Evolutionary conservation across 306 rosid genomes (phyloP).

Genomic region (Cucumis melo): DNA sequence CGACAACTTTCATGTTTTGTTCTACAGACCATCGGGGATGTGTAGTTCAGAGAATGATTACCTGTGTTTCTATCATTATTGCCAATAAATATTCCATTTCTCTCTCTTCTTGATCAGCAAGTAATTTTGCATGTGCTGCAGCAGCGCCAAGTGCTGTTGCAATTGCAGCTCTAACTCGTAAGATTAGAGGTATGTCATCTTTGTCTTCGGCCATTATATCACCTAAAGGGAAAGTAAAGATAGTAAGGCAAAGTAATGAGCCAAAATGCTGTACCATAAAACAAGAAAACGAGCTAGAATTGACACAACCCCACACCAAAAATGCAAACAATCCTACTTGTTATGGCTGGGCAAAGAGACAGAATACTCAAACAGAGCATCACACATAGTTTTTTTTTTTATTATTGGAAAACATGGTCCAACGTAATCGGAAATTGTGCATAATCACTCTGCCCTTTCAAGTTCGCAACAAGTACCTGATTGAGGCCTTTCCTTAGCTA

Average conservation of each 20-base stretch:
- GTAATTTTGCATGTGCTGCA: constrained; percentile 73
- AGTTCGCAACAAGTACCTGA: constrained; percentile 37
- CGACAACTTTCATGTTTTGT: not conserved
- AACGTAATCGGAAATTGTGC: not conserved
- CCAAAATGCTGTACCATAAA: not conserved
- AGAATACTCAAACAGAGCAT: not conserved
- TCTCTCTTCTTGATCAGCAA: constrained; percentile 88
- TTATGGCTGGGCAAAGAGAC: not conserved
- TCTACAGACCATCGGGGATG: not conserved
- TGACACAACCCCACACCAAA: not conserved
- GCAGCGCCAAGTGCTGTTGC: constrained; percentile 94
- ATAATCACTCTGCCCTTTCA: not conserved
- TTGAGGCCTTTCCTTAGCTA: constrained; percentile 24
- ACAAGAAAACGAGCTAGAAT: not conserved
- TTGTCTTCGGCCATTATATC: constrained; percentile 18
- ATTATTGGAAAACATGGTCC: not conserved
- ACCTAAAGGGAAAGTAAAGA: constrained; percentile 19
- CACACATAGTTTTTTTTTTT: not conserved
- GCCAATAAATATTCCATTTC: constrained; percentile 71
- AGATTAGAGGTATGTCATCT: constrained; percentile 43
- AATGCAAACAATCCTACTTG: not conserved
- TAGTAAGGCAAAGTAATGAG: not conserved
- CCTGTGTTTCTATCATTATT: constrained; percentile 76
- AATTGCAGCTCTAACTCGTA: constrained; percentile 62
- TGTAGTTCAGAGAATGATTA: constrained; percentile 11